These are phyloP conservation scores for Geopyxis carbonaria DNA, from an alignment of 495 filamentous ascomycete species.

Conservation along the genomic window DNA sequence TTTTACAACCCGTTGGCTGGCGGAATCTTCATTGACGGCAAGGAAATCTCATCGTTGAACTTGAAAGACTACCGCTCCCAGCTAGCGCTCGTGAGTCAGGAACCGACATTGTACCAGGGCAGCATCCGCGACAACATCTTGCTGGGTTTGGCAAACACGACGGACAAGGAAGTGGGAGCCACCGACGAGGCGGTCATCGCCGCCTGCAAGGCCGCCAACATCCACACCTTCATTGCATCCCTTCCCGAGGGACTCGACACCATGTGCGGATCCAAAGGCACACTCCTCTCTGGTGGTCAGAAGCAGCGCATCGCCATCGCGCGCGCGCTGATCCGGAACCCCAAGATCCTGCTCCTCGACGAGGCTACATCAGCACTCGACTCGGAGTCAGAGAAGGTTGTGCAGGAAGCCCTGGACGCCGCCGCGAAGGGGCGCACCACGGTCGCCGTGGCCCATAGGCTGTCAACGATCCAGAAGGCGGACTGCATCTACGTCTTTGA, in stretches of 20 bases:
- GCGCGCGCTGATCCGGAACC: conserved; percentile 52
- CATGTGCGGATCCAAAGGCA: conserved; percentile 57
- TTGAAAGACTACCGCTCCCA: conserved; percentile 60
- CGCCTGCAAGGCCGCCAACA: conserved; percentile 76
- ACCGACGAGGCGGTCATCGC: conserved; percentile 51
- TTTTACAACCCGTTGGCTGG: conserved; percentile 73
- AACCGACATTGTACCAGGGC: conserved; percentile 74
- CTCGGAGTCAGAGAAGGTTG: conserved; percentile 64
- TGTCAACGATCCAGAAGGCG: conserved; percentile 67
- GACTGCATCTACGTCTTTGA: conserved; percentile 76
- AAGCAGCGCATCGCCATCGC: conserved; percentile 69
- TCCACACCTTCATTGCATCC: conserved; percentile 74
- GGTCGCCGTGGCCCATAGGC: conserved; percentile 59
- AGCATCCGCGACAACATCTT: conserved; percentile 71
- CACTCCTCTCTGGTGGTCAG: conserved; percentile 65
- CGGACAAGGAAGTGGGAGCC: conserved; percentile 37
- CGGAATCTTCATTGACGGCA: conserved; percentile 53
- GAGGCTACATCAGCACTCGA: conserved; percentile 73
- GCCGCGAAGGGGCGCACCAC: conserved; percentile 61
- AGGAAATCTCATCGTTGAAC: conserved; percentile 56
- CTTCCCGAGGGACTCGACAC: conserved; percentile 53
- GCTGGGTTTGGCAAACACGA: conserved; percentile 34
- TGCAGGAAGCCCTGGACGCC: conserved; percentile 61
- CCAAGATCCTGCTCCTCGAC: conserved; percentile 56
- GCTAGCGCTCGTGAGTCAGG: conserved; percentile 68